Evolutionary conservation across 2,329 filamentous ascomycete genomes (phyloP), one percentile per base, ranked within the genome.

Genomic region (Penicillium sp.): DNA sequence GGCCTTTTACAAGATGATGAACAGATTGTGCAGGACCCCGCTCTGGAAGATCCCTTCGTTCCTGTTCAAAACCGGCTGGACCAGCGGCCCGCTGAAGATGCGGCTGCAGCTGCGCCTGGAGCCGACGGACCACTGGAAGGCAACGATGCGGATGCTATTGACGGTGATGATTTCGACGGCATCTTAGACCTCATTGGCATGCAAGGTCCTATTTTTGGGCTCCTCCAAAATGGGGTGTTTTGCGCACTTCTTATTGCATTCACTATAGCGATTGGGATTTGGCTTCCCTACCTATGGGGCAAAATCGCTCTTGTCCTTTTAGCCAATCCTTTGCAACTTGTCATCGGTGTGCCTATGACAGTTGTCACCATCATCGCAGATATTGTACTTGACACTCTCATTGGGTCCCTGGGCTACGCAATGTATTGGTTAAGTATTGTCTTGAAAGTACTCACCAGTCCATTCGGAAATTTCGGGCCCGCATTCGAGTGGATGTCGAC

Each of bases 161-260:
- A 77, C 57, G 87, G 87, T 8, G 93, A 98, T 69, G 93, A 98
- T 63, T 82, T 98, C 12, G 93, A 98, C 65, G 93, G 93, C 0
- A 88, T 98, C 45, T 83, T 98, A 75, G 93, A 98, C 66, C 80
- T 98, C 12, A 86, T 98, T 50, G 93, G 93, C 34, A 94, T 98
- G 86, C 88, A 94, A 62, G 93, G 93, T 0, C 93, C 93, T 0
- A 77, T 98, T 3, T 85, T 86, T 11, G 90, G 89, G 3, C 78
- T 98, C 5, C 83, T 97, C 57, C 93, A 98, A 63, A 98, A 98
- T 58, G 90, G 88, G 47, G 83, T 96, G 12, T 98, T 98, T 68
- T 95, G 91, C 65, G 85, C 87, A 6, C 85, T 97, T 39, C 77
- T 98, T 27, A 89, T 98, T 11, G 86, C 88, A 1, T 81, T 91